Conservation (phyloP, 1,139 yeast species). For the Yamadazyma trypodendri region DNA sequence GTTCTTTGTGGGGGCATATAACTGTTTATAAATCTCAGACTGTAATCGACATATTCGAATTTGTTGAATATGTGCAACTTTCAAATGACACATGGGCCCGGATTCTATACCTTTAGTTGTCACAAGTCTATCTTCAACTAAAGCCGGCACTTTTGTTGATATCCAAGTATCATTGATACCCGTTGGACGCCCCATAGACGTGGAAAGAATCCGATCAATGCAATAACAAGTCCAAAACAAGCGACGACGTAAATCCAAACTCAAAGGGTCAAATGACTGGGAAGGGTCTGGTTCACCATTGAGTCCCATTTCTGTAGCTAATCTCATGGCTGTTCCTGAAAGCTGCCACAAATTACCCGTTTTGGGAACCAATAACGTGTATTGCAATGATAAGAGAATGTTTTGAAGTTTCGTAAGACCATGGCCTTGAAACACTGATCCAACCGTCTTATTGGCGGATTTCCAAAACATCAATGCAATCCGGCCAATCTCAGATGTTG, state of each 20-base stretch:
- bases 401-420: conserved; percentile 13
- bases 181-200: conserved; percentile 13
- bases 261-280: conserved; percentile 10
- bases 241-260: conserved; percentile 11
- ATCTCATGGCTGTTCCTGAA: conserved; percentile 14
- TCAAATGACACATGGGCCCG: conserved; percentile 13
- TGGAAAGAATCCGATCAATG: conserved; percentile 12
- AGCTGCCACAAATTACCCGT: conserved; percentile 15
- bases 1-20: conserved; percentile 7
- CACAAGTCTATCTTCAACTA: conserved; percentile 12
- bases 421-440: conserved; percentile 5
- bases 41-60: conserved; percentile 12
- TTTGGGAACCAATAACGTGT: conserved; percentile 13
- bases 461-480: conserved; percentile 14
- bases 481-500: conserved; percentile 13
- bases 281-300: conserved; percentile 12
- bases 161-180: conserved; percentile 14
- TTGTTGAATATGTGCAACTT: conserved; percentile 12
- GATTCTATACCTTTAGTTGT: conserved; percentile 9
- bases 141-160: conserved; percentile 9
- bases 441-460: conserved; percentile 9
- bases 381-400: conserved; percentile 10
- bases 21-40: conserved; percentile 12
- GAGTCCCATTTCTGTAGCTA: conserved; percentile 15
- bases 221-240: conserved; percentile 15